phyloP scores from a whole-genome alignment of 2,329 filamentous ascomycete species.

The Basipetospora chlamydospora region DNA sequence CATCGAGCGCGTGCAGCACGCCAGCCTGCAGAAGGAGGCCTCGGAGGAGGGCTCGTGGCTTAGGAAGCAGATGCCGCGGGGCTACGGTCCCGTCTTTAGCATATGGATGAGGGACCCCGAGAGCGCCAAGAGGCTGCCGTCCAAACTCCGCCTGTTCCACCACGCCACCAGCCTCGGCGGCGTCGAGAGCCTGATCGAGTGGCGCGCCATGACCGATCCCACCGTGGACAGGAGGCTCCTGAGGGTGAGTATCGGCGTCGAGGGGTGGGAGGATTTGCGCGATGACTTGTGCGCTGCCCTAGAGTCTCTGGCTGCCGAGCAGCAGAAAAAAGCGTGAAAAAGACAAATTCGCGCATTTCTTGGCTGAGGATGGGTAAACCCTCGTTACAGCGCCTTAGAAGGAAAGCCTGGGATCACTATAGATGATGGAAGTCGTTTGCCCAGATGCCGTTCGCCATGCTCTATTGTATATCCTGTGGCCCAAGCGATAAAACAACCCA shows the following conservation, averaged over 20 bases:
- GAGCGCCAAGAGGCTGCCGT: slow-evolving; percentile 56
- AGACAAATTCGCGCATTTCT: not conserved
- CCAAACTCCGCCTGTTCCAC: slow-evolving; percentile 69
- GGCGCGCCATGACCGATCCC: slow-evolving; percentile 77
- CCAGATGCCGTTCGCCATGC: too few species aligned
- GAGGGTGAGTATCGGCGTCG: slow-evolving; percentile 74
- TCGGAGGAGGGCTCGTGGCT: slow-evolving; percentile 54
- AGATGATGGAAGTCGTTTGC: too few species aligned
- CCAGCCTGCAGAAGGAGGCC: slow-evolving; percentile 58
- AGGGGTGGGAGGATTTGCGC: slow-evolving; percentile 72
- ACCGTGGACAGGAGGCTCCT: slow-evolving; percentile 58
- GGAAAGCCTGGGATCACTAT: too few species aligned
- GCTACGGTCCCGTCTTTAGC: slow-evolving; percentile 79
- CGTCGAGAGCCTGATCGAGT: slow-evolving; percentile 92
- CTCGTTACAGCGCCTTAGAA: too few species aligned
- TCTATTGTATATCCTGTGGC: too few species aligned
- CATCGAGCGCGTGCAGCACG: slow-evolving; percentile 55
- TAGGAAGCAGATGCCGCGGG: slow-evolving; percentile 74
- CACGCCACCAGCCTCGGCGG: slow-evolving; percentile 91
- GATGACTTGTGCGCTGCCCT: slow-evolving; percentile 59
- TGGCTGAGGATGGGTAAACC: too few species aligned
- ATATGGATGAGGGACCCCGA: slow-evolving; percentile 48
- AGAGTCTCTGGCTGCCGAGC: slow-evolving; percentile 30
- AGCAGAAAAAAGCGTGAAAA: not conserved
- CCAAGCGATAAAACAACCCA: slow-evolving; percentile 1